These are phyloP conservation scores for Vishniacozyma victoriae DNA, from an alignment of 768 basidiomycete species.

Conservation along the genomic window DNA sequence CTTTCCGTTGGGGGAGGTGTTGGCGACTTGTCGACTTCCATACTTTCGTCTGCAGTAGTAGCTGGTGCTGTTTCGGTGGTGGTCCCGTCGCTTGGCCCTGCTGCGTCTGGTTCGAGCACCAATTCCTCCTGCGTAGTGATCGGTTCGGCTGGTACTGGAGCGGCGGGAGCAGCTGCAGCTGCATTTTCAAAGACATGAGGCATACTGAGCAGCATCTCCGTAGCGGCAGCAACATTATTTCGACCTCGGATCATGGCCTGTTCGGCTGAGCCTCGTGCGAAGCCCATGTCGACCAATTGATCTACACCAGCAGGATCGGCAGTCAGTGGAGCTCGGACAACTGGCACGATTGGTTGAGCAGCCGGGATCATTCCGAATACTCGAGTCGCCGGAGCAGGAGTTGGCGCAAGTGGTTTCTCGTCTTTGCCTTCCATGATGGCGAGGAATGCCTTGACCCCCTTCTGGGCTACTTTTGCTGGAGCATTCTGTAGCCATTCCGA, in stretches of 20 bases:
- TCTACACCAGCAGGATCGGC: conserved; percentile 73
- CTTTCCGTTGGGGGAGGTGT: not conserved
- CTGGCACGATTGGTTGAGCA: conserved; percentile 7
- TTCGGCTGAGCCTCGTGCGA: conserved; percentile 79
- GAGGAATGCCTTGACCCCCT: conserved; percentile 69
- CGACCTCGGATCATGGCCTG: conserved; percentile 74
- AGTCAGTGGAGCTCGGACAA: conserved; percentile 44
- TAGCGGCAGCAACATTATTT: conserved; percentile 83
- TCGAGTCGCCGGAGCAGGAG: conserved; percentile 16
- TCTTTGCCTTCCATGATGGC: conserved; percentile 76
- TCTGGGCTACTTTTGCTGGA: conserved; percentile 67
- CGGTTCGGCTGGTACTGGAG: conserved; percentile 1
- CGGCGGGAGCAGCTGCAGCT: conserved; percentile 21
- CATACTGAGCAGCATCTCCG: conserved; percentile 76
- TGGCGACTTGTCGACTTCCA: conserved; percentile 3
- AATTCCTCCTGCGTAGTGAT: no score
- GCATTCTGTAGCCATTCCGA: conserved; percentile 69
- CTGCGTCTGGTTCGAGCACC: conserved; percentile 4
- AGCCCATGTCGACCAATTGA: conserved; percentile 93
- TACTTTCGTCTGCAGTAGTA: not conserved
- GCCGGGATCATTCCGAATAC: conserved; percentile 18
- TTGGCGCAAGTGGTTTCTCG: conserved; percentile 60
- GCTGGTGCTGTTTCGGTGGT: conserved; percentile 7
- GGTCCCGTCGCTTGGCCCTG: not conserved
- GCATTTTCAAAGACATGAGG: conserved; percentile 32